Evolutionary conservation across 2,329 filamentous ascomycete species (phyloP).

Genomic region (Phialophora chinensis): DNA sequence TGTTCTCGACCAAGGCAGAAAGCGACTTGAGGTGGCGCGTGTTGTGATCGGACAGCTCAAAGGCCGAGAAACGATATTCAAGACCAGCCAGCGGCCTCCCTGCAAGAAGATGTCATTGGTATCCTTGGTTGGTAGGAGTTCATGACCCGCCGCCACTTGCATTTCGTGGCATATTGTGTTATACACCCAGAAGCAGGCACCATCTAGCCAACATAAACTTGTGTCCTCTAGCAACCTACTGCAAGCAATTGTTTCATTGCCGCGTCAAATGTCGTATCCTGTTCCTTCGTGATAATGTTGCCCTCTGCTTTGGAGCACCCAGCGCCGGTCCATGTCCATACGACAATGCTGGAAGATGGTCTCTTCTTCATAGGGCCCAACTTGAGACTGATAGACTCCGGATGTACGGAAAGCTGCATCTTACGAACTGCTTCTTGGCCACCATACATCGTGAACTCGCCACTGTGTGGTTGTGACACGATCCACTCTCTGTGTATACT

Average conservation of each 20-base stretch:
- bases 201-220: not conserved
- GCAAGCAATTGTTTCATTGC: conserved; percentile 20
- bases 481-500: conserved; percentile 14
- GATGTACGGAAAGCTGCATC: conserved; percentile 26
- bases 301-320: conserved; percentile 27
- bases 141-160: not conserved
- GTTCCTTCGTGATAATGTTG: conserved; percentile 3
- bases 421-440: conserved; percentile 25
- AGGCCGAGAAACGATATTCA: too few species aligned
- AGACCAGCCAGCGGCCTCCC: not conserved
- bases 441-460: conserved; percentile 27
- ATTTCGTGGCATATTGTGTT: not conserved
- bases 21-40: too few species aligned
- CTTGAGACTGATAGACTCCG: conserved; percentile 23
- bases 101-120: not conserved
- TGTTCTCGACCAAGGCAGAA: too few species aligned
- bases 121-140: not conserved
- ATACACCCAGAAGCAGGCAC: not conserved
- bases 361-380: conserved; percentile 2
- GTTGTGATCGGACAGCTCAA: not conserved
- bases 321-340: conserved; percentile 31
- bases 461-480: conserved; percentile 29
- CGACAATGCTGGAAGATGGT: conserved; percentile 4
- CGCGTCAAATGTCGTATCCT: conserved; percentile 21
- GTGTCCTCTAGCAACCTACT: not conserved